phyloP scores from a whole-genome alignment of 192 early-diverging fungal genomes.

The Dissophora ornata region DNA sequence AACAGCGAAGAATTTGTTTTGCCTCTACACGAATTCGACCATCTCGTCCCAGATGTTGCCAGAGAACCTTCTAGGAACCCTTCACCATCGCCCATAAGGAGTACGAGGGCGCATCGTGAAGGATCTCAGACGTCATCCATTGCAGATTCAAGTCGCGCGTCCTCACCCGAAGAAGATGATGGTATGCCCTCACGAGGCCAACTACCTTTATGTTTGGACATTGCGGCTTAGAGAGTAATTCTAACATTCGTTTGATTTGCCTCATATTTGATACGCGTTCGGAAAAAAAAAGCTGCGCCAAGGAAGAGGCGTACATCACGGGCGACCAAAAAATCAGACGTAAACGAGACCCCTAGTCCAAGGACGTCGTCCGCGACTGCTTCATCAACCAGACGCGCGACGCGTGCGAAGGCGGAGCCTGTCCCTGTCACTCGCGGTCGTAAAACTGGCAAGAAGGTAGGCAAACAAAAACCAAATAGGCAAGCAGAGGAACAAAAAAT shows the following conservation, averaged over 20 bases:
- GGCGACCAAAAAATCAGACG: constrained; percentile 42
- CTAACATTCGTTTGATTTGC: too few species aligned
- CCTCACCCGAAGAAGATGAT: constrained; percentile 65
- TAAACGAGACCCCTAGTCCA: constrained; percentile 52
- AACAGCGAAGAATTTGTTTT: constrained; percentile 60
- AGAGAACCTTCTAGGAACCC: constrained; percentile 49
- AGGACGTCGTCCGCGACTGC: constrained; percentile 23
- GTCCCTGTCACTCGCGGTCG: constrained; percentile 32
- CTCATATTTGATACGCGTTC: too few species aligned
- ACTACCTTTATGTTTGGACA: background rate
- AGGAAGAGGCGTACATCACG: constrained; percentile 39
- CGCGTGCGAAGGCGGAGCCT: constrained; percentile 38
- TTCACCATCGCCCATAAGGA: constrained; percentile 51
- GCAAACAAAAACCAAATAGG: too few species aligned
- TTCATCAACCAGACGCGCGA: constrained; percentile 23
- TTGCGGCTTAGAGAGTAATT: too few species aligned
- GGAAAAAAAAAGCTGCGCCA: too few species aligned
- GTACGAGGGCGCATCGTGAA: constrained; percentile 52
- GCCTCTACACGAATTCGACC: constrained; percentile 60
- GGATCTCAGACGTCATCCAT: constrained; percentile 59
- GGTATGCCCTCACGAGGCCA: constrained; percentile 28
- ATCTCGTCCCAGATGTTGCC: constrained; percentile 58
- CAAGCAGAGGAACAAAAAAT: too few species aligned
- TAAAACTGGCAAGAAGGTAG: constrained; percentile 52
- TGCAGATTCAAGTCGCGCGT: constrained; percentile 57